Evolutionary conservation across 352 stramenopile species (phyloP).

Genomic region (Peronospora belbahrii): DNA sequence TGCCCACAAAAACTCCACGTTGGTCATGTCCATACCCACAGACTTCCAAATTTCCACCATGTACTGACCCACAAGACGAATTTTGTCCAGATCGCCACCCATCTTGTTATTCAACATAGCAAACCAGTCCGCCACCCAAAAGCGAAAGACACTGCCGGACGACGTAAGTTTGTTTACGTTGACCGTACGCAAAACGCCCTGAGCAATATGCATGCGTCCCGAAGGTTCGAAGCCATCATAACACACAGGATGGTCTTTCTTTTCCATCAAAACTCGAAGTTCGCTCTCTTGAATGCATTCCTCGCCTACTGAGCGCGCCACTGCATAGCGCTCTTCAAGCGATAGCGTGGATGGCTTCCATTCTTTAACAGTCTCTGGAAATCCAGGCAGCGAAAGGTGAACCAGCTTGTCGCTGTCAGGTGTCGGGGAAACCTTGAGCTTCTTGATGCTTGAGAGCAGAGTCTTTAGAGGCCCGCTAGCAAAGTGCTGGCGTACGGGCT

Average conservation of each 20-base stretch:
- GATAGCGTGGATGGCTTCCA: conserved; percentile 75
- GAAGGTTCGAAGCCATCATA: conserved; percentile 99
- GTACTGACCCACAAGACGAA: conserved; percentile 92
- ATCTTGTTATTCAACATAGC: conserved; percentile 99
- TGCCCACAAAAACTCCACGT: conserved; percentile 98
- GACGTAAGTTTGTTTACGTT: conserved; percentile 94
- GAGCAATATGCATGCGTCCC: conserved; percentile 99
- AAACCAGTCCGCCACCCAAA: conserved; percentile 99
- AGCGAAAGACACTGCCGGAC: conserved; percentile 94
- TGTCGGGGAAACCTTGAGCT: conserved; percentile 61
- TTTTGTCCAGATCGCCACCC: conserved; percentile 96
- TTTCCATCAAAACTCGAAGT: conserved; percentile 71
- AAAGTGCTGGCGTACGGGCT: conserved; percentile 97
- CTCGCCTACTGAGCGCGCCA: conserved; percentile 84
- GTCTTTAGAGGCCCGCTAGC: conserved; percentile 90
- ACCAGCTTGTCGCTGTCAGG: conserved; percentile 69
- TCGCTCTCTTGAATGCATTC: conserved; percentile 92
- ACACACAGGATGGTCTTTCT: conserved; percentile 85
- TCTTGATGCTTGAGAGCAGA: conserved; percentile 91
- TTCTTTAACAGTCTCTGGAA: conserved; percentile 48
- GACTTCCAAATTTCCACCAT: conserved; percentile 99
- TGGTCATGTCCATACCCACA: conserved; percentile 97
- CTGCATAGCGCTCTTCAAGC: conserved; percentile 70
- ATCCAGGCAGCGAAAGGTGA: conserved; percentile 51
- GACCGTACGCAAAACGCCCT: conserved; percentile 94